Base-by-base conservation (phyloP, 148 eudicot genomes). In the Gaultheria prostrata region DNA sequence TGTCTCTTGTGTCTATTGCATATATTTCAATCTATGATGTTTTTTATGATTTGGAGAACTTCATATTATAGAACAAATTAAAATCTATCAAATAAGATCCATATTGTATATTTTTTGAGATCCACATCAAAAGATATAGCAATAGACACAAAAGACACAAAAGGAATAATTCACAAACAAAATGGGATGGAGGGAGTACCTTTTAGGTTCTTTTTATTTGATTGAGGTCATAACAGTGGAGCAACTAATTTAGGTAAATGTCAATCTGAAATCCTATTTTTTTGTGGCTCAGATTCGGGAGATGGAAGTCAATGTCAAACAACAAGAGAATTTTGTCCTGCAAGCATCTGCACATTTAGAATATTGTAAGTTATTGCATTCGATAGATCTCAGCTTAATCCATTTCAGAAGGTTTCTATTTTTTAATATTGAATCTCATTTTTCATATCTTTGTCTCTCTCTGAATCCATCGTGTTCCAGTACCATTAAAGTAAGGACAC, bases 231-330 rank as follows among this genome's bases (percentile, higher is more conserved):
- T 33, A 45, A 28, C 30, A 26, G 26, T 53, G 20, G 56, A 20
- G 26, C 57, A 74, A 26, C n/a, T 28, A 35, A 33, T 20, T 24
- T 17, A 5, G 18, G 17, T 72, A 72, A 72, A 21, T 72, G 48
- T 33, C 43, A 53, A 26, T 61, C 28, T 83, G 53, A 11, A 76
- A 77, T 61, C 4, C 10, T 80, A 11, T 45, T 45, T 43, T 81
- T 56, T 50, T 71, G 46, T 81, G 51, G 80, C 79, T 71, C 73
- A 95, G 99, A 90, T 96, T 78, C 93, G 88, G 85, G 99, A 96
- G 78, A 89, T 92, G 91, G 99, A 94, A 87, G 54, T 80, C 51
- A 88, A 83, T 82, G 61, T 86, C 50, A 96, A 94, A 89, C 91
- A 93, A 84, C 93, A 92, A 81, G 91, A 93, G 67, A 91, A 87